phyloP scores from a whole-genome alignment of 441 rosid genomes.

The Brassica hybrid region DNA sequence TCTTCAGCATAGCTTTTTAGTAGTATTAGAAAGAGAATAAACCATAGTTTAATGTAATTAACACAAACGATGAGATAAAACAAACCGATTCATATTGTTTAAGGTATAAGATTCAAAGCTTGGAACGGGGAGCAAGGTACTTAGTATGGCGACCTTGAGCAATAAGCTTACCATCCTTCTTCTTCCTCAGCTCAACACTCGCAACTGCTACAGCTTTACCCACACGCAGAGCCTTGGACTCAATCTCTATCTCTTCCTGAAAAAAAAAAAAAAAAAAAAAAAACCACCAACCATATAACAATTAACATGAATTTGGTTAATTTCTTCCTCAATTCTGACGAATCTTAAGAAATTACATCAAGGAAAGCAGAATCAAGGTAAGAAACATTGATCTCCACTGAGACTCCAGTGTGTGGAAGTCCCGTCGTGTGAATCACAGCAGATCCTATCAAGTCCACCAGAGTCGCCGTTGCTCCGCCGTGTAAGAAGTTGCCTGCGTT shows the following conservation, averaged over 20 bases:
- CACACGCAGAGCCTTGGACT: constrained; percentile 52
- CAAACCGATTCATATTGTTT: not conserved
- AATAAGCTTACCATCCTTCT: constrained; percentile 68
- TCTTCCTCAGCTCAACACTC: constrained; percentile 82
- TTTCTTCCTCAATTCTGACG: not conserved
- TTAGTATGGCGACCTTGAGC: constrained; percentile 96
- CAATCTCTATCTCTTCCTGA: constrained; percentile 66
- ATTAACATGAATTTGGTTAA: not conserved
- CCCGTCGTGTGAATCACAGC: constrained; percentile 71
- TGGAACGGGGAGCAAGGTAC: constrained; percentile 60
- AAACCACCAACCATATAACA: not conserved
- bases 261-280: not conserved
- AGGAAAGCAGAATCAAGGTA: constrained; percentile 86
- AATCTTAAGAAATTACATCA: constrained; percentile 43
- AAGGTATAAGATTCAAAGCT: constrained; percentile 47
- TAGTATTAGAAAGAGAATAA: not conserved
- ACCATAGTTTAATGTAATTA: not conserved
- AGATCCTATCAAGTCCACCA: constrained; percentile 88
- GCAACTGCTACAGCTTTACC: constrained; percentile 82
- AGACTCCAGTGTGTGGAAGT: constrained; percentile 70
- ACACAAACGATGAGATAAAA: not conserved
- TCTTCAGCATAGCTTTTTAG: not conserved
- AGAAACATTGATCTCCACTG: constrained; percentile 84
- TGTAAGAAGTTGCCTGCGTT: constrained; percentile 85
- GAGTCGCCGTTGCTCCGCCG: constrained; percentile 90